phyloP scores from a whole-genome alignment of 2,329 filamentous ascomycete genomes.

The Claviceps cyperi region DNA sequence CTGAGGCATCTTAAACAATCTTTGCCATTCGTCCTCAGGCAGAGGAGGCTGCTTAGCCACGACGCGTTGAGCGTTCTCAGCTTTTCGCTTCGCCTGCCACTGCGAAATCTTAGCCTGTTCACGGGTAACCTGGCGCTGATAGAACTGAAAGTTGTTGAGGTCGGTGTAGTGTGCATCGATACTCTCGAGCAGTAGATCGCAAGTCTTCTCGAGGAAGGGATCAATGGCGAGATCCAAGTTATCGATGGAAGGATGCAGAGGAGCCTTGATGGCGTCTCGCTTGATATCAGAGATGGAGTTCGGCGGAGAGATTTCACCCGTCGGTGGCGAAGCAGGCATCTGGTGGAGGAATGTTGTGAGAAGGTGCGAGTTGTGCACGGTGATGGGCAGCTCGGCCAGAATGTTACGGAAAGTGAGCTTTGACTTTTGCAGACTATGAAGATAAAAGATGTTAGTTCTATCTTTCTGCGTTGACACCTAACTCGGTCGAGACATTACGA shows the following conservation, averaged over 20 bases:
- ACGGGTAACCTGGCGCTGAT: constrained; percentile 81
- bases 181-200: constrained; percentile 86
- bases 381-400: constrained; percentile 75
- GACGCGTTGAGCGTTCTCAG: constrained; percentile 75
- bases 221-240: constrained; percentile 86
- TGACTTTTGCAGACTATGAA: constrained; percentile 71
- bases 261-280: constrained; percentile 44
- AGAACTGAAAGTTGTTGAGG: constrained; percentile 96
- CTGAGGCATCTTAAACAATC: constrained; percentile 91
- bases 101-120: constrained; percentile 94
- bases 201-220: constrained; percentile 96
- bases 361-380: constrained; percentile 92
- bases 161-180: constrained; percentile 98
- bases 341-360: constrained; percentile 93
- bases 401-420: constrained; percentile 91
- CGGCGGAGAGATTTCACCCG: constrained; percentile 59
- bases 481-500: background rate
- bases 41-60: constrained; percentile 79
- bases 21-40: constrained; percentile 96
- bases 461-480: background rate
- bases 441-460: background rate
- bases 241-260: constrained; percentile 79
- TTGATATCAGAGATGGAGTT: constrained; percentile 65
- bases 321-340: constrained; percentile 50
- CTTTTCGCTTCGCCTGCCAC: constrained; percentile 94